phyloP scores from a whole-genome alignment of 1,139 yeast species.

The Kurtzmaniella natalensis region DNA sequence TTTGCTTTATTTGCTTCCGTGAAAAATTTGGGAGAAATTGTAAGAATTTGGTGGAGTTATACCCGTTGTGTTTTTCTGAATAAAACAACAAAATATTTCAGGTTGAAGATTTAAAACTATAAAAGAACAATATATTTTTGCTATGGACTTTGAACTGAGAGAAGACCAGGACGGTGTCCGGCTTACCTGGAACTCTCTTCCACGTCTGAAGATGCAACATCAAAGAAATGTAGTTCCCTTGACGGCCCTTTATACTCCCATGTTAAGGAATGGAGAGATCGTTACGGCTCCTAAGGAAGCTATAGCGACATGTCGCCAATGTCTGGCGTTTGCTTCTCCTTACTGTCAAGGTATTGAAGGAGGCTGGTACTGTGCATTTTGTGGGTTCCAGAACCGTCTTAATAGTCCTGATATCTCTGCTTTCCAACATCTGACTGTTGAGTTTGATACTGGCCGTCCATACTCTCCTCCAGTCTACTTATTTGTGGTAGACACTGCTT shows the following conservation, averaged over 20 bases:
- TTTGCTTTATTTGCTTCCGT: too few species aligned
- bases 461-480: slow-evolving; percentile 51
- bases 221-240: slow-evolving; percentile 57
- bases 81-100: too few species aligned
- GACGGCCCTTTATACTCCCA: slow-evolving; percentile 64
- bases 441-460: slow-evolving; percentile 49
- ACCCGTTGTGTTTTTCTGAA: too few species aligned
- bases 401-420: slow-evolving; percentile 13
- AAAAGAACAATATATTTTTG: too few species aligned
- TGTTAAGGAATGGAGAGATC: slow-evolving; percentile 47
- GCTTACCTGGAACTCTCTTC: slow-evolving; percentile 84
- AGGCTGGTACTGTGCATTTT: slow-evolving; percentile 63
- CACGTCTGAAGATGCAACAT: slow-evolving; percentile 56
- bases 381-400: slow-evolving; percentile 52
- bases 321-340: slow-evolving; percentile 61
- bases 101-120: too few species aligned
- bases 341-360: slow-evolving; percentile 37
- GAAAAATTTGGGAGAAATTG: too few species aligned
- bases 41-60: too few species aligned
- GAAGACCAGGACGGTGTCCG: slow-evolving; percentile 91
- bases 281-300: slow-evolving; percentile 26
- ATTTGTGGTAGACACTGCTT: slow-evolving; percentile 65
- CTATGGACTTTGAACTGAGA: slow-evolving; percentile 73
- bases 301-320: slow-evolving; percentile 47
- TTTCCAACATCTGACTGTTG: slow-evolving; percentile 47